A percentile compares a stretch with the other conserved stretches of the same genome.
Conservation (phyloP, 805 yeast species). For the Saitoella complicata region DNA sequence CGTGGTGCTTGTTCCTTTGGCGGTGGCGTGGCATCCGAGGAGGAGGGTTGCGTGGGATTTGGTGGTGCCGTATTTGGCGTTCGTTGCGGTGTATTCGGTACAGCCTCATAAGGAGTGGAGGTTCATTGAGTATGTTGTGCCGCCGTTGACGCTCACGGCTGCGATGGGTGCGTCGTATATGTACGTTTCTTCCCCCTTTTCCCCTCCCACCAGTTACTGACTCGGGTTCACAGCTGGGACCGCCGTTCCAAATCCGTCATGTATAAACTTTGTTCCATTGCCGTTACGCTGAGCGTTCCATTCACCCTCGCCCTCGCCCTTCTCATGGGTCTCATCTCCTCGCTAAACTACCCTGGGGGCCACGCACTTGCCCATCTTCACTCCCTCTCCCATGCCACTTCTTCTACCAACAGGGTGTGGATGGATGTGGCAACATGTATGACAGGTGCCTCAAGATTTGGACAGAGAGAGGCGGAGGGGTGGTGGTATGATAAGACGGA, state of each 20-base stretch:
- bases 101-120: slow-evolving; percentile 95
- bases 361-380: slow-evolving; percentile 45
- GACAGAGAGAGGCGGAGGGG: slow-evolving; percentile 29
- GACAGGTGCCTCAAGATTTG: slow-evolving; percentile 73
- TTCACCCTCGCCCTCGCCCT: slow-evolving; percentile 25
- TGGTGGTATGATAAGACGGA: slow-evolving; percentile 67
- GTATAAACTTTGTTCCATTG: slow-evolving; percentile 5
- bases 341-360: slow-evolving; percentile 83
- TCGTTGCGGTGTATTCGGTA: slow-evolving; percentile 47
- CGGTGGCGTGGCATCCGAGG: too few relatives aligned
- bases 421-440: slow-evolving; percentile 68
- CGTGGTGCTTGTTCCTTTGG: slow-evolving; percentile 29
- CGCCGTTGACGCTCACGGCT: slow-evolving; percentile 47
- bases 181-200: slow-evolving; percentile 14
- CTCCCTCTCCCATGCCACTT: slow-evolving; percentile 19
- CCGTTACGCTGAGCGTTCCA: slow-evolving; percentile 6
- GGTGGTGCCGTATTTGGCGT: slow-evolving; percentile 36
- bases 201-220: background rate
- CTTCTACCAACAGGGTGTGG: slow-evolving; percentile 32
- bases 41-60: slow-evolving; percentile 14
- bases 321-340: slow-evolving; percentile 44
- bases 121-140: slow-evolving; percentile 61
- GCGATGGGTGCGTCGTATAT: slow-evolving; percentile 36
- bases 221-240: slow-evolving; percentile 17
- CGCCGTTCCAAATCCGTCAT: slow-evolving; percentile 16